Percentiles rank a stretch among this genome's conserved stretches.
phyloP scores from a whole-genome alignment of 1,139 yeast species.

The Geotrichum klebahnii region DNA sequence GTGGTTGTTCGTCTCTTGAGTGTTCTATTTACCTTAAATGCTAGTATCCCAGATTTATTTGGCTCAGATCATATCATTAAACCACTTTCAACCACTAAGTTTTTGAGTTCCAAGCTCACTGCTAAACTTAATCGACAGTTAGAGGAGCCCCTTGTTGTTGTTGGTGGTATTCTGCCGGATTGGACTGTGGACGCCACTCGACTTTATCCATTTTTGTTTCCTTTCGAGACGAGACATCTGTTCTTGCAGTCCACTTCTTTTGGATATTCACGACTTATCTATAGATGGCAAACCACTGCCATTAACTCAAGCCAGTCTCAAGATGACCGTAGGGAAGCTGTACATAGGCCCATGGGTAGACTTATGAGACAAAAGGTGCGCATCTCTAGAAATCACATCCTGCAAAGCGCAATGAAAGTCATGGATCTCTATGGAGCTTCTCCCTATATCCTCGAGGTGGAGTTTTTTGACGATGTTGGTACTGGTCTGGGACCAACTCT shows the following conservation, averaged over 20 bases:
- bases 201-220: conserved; percentile 76
- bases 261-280: conserved; percentile 82
- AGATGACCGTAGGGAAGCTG: conserved; percentile 10
- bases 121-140: conserved; percentile 83
- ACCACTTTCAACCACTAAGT: conserved; percentile 45
- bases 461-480: conserved; percentile 89
- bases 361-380: conserved; percentile 78
- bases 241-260: conserved; percentile 85
- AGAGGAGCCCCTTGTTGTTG: conserved; percentile 85
- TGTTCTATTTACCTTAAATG: conserved; percentile 50
- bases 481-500: conserved; percentile 94
- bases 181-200: conserved; percentile 78
- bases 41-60: conserved; percentile 32
- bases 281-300: conserved; percentile 60
- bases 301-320: conserved; percentile 11
- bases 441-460: conserved; percentile 81
- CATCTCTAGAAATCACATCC: conserved; percentile 62
- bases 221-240: conserved; percentile 72
- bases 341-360: conserved; percentile 56
- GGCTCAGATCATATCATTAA: conserved; percentile 14
- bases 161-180: conserved; percentile 79
- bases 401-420: conserved; percentile 78
- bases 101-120: conserved; percentile 75
- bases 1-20: conserved; percentile 55
- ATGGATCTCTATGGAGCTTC: conserved; percentile 71